A percentile compares a stretch with the other conserved stretches of the same genome.
phyloP scores from a whole-genome alignment of 2,329 filamentous ascomycete genomes.

The Gnomoniopsis sp. region DNA sequence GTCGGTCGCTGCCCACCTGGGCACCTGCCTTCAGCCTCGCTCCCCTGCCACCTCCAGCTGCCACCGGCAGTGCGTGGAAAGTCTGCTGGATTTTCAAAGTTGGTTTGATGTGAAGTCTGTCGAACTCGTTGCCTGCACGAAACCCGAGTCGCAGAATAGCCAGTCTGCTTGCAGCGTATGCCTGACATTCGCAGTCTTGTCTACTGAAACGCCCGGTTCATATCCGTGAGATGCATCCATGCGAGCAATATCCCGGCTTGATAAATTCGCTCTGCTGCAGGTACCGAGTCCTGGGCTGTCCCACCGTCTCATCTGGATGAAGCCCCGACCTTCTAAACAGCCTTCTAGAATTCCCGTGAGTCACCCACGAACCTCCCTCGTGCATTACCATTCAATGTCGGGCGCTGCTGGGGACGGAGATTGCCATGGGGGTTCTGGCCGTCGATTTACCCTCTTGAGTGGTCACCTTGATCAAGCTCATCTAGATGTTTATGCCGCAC shows the following conservation, averaged over 20 bases:
- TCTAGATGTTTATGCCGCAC: conserved; percentile 9
- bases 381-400: background rate
- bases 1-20: no score
- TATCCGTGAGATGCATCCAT: background rate
- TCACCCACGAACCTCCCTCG: background rate
- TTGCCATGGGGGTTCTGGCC: background rate
- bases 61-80: background rate
- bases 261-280: background rate
- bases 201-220: conserved; percentile 2
- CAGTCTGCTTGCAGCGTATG: background rate
- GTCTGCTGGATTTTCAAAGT: background rate
- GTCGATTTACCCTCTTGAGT: background rate
- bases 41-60: background rate
- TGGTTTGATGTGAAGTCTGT: background rate
- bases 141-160: background rate
- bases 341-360: background rate
- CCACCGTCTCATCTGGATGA: background rate
- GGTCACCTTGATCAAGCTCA: background rate
- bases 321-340: background rate
- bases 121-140: background rate
- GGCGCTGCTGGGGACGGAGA: conserved; percentile 8
- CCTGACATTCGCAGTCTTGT: background rate
- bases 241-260: conserved; percentile 13
- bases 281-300: background rate
- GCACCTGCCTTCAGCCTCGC: background rate